Base-by-base conservation (phyloP, 768 basidiomycete genomes). In the Trametes cinnabarina region DNA sequence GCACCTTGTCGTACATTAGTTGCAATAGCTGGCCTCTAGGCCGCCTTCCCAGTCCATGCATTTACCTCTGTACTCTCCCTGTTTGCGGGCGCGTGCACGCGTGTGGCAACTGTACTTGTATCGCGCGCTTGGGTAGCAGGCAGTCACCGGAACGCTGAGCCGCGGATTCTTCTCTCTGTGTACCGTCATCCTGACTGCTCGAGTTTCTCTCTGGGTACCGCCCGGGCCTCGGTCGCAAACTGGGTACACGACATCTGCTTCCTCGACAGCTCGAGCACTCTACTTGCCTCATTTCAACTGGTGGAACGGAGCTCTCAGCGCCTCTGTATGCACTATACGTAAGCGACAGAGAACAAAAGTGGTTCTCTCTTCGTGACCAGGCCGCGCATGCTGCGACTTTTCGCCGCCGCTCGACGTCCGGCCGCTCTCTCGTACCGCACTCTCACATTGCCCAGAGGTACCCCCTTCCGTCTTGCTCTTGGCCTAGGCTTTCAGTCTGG, bases 341-440 rank as follows among this genome's bases (percentile, higher is more conserved):
- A 49, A 47, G 43, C 46, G 12, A 9, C 19, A 30, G 26, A 46
- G 42, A 50, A 47, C 52, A 60, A 53, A 48, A 40, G 44, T 28
- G 28, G 28, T 43, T 59, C 49, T 46, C 48, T 47, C 55, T 43
- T 57, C 34, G 47, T 40, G 20, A 35, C 19, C 17, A 25, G 34
- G 40, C 30, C 59, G 30, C 51, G 52, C 54, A 65, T 65, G 64
- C 47, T 47, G 41, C 64, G 56, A 58, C 55, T 65, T 34, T 39
- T 50, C 15, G 54, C 59, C 32, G 51, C 58, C 51, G 55, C 57
- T 46, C 53, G 55, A 53, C 60, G 57, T 41, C 53, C 47, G n/a
- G n/a, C n/a, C 43, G 34, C 46, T 41, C 47, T 52, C 50, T 56
- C 46, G 14, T 40, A 32, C 30, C 30, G 23, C 17, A 19, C 41